Evolutionary conservation across 1,284 basidiomycete genomes (phyloP), one percentile per base, ranked within the genome.

Genomic region (Coniophora puteana): DNA sequence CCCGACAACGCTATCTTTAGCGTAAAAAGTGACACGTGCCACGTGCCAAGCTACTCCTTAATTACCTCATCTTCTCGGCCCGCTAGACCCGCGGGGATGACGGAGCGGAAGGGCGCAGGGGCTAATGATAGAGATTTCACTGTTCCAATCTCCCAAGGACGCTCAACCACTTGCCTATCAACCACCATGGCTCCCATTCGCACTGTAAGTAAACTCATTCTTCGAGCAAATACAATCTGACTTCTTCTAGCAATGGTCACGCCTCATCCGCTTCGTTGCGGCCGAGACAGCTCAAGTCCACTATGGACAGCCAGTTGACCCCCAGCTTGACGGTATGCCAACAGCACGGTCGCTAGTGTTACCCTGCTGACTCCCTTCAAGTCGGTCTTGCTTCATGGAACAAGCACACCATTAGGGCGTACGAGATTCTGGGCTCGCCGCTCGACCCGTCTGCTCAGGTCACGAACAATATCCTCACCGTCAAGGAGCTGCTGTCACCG

Each of bases 251-350:
- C 69, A 75, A 72, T 90, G 88, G 88, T 79, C 78, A 20, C 80
- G 89, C 31, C 74, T 91, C 43, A 87, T 93, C 49, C 85, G 89
- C 43, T 93, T 93, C 59, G 71, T 87, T 14, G 88, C 89, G 11
- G 67, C 65, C n/a, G 89, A 89, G 64, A 89, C 86, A 1, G 68
- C 72, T 6, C 67, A 75, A 43, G 75, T 89, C 10, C 86, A 89
- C 53, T 73, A 89, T 46, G 89, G 90, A 29, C 74, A 91, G 58
- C 89, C 89, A 0, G 68, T 87, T 16, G 80, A 90, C 47, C 45
- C 76, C 1, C 66, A 65, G 23, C 66, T 83, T 22, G 87, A 90
- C 51, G 75, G 87, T 78, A 51, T 51, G 71, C 52, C 4, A 11
- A 10, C 34, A n/a, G 24, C 12, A 34, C 24, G 36, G 5, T 14